Conservation (phyloP, 257 asterid genomes). For the Solanum virginianum region DNA sequence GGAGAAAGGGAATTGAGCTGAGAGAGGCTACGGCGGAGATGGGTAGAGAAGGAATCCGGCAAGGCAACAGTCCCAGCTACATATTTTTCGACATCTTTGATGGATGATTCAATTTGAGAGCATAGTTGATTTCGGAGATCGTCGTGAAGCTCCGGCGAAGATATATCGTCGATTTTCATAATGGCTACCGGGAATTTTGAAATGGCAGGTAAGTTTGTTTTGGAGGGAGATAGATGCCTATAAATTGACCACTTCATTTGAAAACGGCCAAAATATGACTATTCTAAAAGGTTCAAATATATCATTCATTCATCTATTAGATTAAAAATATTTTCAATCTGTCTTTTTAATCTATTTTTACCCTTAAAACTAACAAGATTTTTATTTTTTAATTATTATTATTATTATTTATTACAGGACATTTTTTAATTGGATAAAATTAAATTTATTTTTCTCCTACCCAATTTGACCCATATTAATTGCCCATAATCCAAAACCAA, state of each 20-base stretch:
- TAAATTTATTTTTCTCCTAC: no score
- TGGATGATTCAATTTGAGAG: slow-evolving; percentile 51
- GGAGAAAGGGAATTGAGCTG: slow-evolving; percentile 58
- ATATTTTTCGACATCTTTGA: slow-evolving; percentile 50
- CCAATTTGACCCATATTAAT: no score
- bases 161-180: slow-evolving; percentile 76
- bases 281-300: no score
- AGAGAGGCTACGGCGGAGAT: slow-evolving; percentile 32
- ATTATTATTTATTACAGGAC: no score
- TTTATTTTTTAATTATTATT: no score
- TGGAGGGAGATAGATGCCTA: slow-evolving; percentile 40
- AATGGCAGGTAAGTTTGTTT: not conserved
- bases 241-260: not conserved
- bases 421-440: no score
- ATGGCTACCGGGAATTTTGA: not conserved
- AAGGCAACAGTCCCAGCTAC: slow-evolving; percentile 38
- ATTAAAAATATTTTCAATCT: no score
- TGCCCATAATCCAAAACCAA: no score
- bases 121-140: slow-evolving; percentile 28
- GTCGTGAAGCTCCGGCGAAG: slow-evolving; percentile 41
- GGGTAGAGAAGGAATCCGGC: slow-evolving; percentile 48
- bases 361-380: no score
- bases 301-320: accelerated
- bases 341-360: no score
- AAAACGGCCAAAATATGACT: no score